These are phyloP conservation scores for Fusarium sp. DNA, from an alignment of 2,329 filamentous ascomycete species.

Conservation along the genomic window DNA sequence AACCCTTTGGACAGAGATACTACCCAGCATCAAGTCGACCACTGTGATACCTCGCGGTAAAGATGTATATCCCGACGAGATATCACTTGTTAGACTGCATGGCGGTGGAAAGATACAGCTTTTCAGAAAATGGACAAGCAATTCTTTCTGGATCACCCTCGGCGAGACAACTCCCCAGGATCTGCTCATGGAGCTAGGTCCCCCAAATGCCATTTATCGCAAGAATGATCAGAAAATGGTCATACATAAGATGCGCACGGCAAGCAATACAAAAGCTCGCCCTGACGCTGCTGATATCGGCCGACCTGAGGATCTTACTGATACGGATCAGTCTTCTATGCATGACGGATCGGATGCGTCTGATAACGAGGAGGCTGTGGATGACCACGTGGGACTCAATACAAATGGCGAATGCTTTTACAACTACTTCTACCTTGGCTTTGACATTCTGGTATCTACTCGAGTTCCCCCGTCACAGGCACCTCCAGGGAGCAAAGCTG, in stretches of 20 bases:
- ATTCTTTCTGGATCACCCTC: conserved; percentile 76
- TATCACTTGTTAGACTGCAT: conserved; percentile 81
- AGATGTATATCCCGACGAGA: conserved; percentile 87
- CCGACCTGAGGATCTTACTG: conserved; percentile 68
- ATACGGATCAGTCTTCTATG: conserved; percentile 80
- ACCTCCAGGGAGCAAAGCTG: conserved; percentile 57
- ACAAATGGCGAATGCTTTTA: conserved; percentile 85
- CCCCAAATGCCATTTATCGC: conserved; percentile 92
- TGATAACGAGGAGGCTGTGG: conserved; percentile 66
- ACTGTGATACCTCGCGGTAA: conserved; percentile 75
- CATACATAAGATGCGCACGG: conserved; percentile 76
- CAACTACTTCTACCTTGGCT: conserved; percentile 96
- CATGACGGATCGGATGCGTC: conserved; percentile 77
- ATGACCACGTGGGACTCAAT: conserved; percentile 65
- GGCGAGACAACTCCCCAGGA: conserved; percentile 94
- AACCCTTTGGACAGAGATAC: conserved; percentile 78
- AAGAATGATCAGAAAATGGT: conserved; percentile 91
- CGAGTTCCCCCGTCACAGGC: conserved; percentile 72
- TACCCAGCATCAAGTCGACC: conserved; percentile 79
- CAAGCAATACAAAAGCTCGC: conserved; percentile 62
- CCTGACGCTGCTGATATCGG: conserved; percentile 57
- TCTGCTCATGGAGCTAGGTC: conserved; percentile 87
- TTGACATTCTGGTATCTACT: conserved; percentile 90
- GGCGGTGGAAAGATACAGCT: conserved; percentile 84
- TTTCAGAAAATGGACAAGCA: conserved; percentile 74